Evolutionary conservation across 2,329 filamentous ascomycete genomes (phyloP), one percentile per base, ranked within the genome.

Genomic region (Colletotrichum caudatum): DNA sequence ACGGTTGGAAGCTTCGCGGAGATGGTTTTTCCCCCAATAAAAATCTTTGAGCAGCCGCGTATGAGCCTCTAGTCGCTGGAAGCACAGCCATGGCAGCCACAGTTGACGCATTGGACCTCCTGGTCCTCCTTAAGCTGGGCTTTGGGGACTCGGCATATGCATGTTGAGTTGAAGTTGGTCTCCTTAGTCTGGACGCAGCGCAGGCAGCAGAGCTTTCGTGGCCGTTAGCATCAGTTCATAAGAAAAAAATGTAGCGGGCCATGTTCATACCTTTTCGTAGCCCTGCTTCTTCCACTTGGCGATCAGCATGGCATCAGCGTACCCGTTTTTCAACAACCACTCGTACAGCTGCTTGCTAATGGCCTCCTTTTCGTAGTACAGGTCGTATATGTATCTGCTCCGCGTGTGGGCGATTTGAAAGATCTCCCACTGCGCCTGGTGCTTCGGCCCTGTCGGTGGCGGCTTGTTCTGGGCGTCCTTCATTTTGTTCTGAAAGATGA

Each of bases 271-370:
- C 91, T 98, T 98, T 83, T 99, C 96, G 78, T 99, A 99, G 20
- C 96, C 96, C 78, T 97, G 93, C 85, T 99, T 99, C 90, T 99
- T 99, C 96, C 96, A 99, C 85, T 99, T 99, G 18, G 96, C 96
- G 79, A 99, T 98, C 79, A 99, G 85, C 85, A 95, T 96, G 57
- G 93, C 90, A 82, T 99, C 96, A 6, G 95, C 96, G 80, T 99
- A 98, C 61, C 92, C 91, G 80, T 99, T 98, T 88, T 99, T 99
- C 72, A 99, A 85, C 74, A 98, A 85, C 92, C 94, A 99, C 76
- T 98, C 96, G 82, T 99, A 99, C 26, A 99, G 86, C 82, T 92
- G 87, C 83, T 93, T 95, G 82, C 90, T 93, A 80, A 99, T 98
- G 63, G 95, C 95, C 83, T 98, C 94, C 84, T 98, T 97, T 82